Conservation (phyloP, 2,329 filamentous ascomycete species). For the Paecilomyces dactylethromorphus region DNA sequence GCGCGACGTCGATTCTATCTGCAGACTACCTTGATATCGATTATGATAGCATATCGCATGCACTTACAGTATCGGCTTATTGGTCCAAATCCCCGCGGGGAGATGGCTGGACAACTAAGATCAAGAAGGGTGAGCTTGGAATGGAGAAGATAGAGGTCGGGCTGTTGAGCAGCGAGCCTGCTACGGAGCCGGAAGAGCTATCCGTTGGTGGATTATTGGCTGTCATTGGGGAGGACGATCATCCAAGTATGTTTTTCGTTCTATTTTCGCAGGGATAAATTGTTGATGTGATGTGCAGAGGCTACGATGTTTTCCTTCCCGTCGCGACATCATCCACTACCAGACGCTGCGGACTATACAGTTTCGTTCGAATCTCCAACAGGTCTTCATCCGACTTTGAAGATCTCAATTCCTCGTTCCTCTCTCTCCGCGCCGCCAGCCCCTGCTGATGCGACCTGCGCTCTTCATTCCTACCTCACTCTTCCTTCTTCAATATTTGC, state of each 20-base stretch:
- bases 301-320: slow-evolving; percentile 78
- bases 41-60: slow-evolving; percentile 62
- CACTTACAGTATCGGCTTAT: slow-evolving; percentile 58
- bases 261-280: slow-evolving; percentile 4
- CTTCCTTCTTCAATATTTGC: slow-evolving; percentile 76
- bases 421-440: slow-evolving; percentile 43
- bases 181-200: slow-evolving; percentile 61
- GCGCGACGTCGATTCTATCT: slow-evolving; percentile 40
- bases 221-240: slow-evolving; percentile 67
- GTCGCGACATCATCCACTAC: slow-evolving; percentile 63
- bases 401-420: slow-evolving; percentile 54
- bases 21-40: slow-evolving; percentile 70
- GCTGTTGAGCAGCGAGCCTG: slow-evolving; percentile 60
- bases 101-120: slow-evolving; percentile 42
- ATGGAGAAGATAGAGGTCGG: slow-evolving; percentile 69
- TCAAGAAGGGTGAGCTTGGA: slow-evolving; percentile 20
- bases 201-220: slow-evolving; percentile 72
- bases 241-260: slow-evolving; percentile 48
- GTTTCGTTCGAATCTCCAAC: slow-evolving; percentile 62
- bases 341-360: slow-evolving; percentile 49
- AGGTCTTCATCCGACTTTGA: slow-evolving; percentile 76
- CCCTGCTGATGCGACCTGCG: slow-evolving; percentile 52
- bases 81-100: slow-evolving; percentile 43
- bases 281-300: slow-evolving; percentile 37
- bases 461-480: slow-evolving; percentile 72